Base-by-base conservation (phyloP, 768 basidiomycete genomes). In the Suillus bovinus region DNA sequence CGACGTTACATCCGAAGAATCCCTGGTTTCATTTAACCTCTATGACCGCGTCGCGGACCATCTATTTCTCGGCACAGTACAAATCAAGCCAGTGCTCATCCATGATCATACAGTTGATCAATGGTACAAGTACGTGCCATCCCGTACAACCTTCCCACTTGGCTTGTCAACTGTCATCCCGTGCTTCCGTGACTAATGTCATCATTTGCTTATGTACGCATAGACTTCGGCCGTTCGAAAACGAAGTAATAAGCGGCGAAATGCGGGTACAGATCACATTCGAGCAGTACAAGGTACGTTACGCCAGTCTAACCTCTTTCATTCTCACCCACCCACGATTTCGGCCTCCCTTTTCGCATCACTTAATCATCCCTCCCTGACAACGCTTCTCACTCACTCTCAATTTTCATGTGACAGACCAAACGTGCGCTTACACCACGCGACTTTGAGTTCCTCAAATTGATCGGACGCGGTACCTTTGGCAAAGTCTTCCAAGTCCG, bases 401-500 rank as follows among this genome's bases (percentile, higher is more conserved):
- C 31, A 62, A 59, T 63, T 60, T 65, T 61, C 67, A 66, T 64
- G 60, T 67, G 67, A 58, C 73, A 94, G 93, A 90, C 86, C 53
- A 94, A 91, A 79, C 87, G 88, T 50, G 86, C 91, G 6, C 84
- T 98, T 56, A 91, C 87, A n/a, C 95, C 96, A 34, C 88, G 91
- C 71, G 96, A 98, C 73, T 99, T 99, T 70, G 96, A 99, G 72
- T 97, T 99, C 79, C 87, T 99, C 71, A 97, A 97, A 76, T 90
- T 99, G 61, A 99, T 99, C 77, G 97, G 97, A 61, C 88, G 95
- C 55, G 97, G 97, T 2, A 99, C 97, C 0, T 99, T 99, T 74
- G 97, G 96, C 54, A 92, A 94, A 60, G 97, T 99, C 22, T 99
- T 98, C 82, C 97, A 99, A 76, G 97, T 99, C 55, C 93, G 97